Evolutionary conservation across 1,139 yeast genomes (phyloP).

Genomic region (Saccharomycopsis phalli): DNA sequence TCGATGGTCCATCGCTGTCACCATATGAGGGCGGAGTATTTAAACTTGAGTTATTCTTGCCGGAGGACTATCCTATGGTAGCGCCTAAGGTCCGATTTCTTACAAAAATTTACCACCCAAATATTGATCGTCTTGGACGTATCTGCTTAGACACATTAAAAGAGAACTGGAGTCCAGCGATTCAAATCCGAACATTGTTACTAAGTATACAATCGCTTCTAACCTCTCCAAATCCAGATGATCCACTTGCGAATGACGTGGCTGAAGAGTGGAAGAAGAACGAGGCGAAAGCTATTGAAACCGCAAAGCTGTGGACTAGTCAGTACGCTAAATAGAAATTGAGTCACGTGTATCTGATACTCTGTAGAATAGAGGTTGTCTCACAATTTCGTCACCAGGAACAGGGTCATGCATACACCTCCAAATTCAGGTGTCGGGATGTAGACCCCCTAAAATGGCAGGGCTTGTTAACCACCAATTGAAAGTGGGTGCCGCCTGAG

Average conservation of each 20-base stretch:
- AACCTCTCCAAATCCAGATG: constrained; percentile 97
- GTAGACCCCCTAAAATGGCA: no score
- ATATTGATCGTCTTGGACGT: constrained; percentile 89
- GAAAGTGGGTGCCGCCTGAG: no score
- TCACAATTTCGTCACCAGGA: no score
- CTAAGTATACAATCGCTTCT: constrained; percentile 87
- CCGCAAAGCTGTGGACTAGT: constrained; percentile 84
- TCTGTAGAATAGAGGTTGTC: no score
- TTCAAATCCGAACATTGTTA: constrained; percentile 89
- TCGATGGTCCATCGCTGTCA: constrained; percentile 82
- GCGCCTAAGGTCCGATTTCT: constrained; percentile 91
- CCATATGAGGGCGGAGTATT: constrained; percentile 79
- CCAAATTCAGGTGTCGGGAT: no score
- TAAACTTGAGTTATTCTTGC: constrained; percentile 67
- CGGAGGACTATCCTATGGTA: constrained; percentile 88
- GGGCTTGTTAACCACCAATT: no score
- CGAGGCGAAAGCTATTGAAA: constrained; percentile 68
- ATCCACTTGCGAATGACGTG: constrained; percentile 95
- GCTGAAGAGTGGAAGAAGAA: constrained; percentile 94
- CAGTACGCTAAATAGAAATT: constrained; percentile 40
- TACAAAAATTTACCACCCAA: constrained; percentile 93
- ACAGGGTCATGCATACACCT: no score
- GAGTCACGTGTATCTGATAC: no score
- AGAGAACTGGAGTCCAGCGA: constrained; percentile 93
- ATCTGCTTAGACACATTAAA: constrained; percentile 92